phyloP scores from a whole-genome alignment of 23 red algal genomes.

The Cyanidiococcus yangmingshanensis region DNA sequence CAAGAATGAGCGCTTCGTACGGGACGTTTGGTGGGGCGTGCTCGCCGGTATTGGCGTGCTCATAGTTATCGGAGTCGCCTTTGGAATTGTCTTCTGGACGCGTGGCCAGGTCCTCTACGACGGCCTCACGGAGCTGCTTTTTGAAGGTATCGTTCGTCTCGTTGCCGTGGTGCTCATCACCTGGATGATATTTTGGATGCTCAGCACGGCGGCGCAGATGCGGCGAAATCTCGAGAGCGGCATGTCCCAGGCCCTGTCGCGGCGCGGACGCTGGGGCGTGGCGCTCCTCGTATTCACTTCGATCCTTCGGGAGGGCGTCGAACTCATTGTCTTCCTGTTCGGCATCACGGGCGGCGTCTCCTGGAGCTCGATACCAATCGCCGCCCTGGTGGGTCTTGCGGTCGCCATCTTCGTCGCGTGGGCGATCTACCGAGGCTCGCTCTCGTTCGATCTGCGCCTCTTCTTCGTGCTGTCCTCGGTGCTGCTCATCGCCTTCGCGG shows the following conservation, averaged over 20 bases:
- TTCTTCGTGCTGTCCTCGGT: conserved; percentile 56
- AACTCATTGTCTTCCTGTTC: conserved; percentile 63
- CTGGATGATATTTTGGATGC: conserved; percentile 91
- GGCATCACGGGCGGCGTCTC: conserved; percentile 34
- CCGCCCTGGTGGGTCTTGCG: conserved; percentile 47
- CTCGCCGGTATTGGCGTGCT: conserved; percentile 38
- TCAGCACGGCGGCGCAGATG: conserved; percentile 52
- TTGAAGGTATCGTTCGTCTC: conserved; percentile 58
- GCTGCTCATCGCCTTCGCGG: conserved; percentile 65
- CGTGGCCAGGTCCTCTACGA: conserved; percentile 36
- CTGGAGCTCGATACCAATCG: conserved; percentile 51
- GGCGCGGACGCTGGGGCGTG: conserved; percentile 29
- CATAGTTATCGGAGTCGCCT: conserved; percentile 36
- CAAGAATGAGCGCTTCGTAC: conserved; percentile 41
- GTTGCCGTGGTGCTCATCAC: conserved; percentile 50
- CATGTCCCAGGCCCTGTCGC: conserved; percentile 36
- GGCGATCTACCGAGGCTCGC: conserved; percentile 48
- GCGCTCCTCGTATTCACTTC: conserved; percentile 60
- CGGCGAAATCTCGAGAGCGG: conserved; percentile 42
- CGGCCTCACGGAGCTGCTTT: conserved; percentile 43
- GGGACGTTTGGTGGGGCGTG: conserved; percentile 55
- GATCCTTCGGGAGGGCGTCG: conserved; percentile 67
- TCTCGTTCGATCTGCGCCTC: conserved; percentile 45
- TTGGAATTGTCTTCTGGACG: conserved; percentile 40
- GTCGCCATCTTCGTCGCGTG: conserved; percentile 35